These are phyloP conservation scores for Phytopythium oedochilum DNA, from an alignment of 352 stramenopile species.

Conservation along the genomic window DNA sequence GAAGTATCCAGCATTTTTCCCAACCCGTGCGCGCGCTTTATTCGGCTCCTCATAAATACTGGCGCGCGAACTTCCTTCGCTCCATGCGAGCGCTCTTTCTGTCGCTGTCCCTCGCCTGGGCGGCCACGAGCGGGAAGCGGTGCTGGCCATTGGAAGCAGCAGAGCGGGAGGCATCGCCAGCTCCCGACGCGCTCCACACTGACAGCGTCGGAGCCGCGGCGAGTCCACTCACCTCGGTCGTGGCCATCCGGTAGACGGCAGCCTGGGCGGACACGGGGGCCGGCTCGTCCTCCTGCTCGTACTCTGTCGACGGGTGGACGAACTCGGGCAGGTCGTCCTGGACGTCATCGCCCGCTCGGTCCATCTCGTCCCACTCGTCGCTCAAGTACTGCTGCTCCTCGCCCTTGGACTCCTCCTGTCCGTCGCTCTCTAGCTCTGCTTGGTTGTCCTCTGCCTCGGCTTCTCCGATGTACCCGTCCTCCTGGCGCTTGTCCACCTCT, in stretches of 20 bases:
- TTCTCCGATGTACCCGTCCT: not conserved
- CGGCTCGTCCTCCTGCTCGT: conserved; percentile 1
- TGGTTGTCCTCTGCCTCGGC: not conserved
- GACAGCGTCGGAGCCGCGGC: no score
- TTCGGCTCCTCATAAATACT: conserved; percentile 3
- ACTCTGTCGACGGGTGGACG: not conserved
- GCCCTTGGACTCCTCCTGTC: conserved; percentile 2
- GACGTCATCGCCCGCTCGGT: not conserved
- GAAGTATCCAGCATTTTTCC: no score
- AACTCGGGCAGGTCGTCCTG: not conserved
- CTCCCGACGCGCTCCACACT: not conserved
- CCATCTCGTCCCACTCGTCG: conserved; percentile 6
- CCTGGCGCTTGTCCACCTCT: not conserved
- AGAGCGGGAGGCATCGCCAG: not conserved
- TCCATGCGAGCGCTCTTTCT: not conserved
- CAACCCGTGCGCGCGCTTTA: no score
- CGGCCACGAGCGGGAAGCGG: conserved; percentile 1
- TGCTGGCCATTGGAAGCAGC: not conserved
- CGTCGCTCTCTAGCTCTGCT: conserved; percentile 6
- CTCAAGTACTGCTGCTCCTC: not conserved
- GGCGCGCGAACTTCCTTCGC: conserved; percentile 4
- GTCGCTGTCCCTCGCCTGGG: not conserved
- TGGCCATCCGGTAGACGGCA: conserved; percentile 12
- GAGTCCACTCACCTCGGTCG: conserved; percentile 14
- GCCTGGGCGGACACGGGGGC: conserved; percentile 1